Evolutionary conservation across 2,329 filamentous ascomycete genomes (phyloP).

Genomic region (Pseudonectria buxi): DNA sequence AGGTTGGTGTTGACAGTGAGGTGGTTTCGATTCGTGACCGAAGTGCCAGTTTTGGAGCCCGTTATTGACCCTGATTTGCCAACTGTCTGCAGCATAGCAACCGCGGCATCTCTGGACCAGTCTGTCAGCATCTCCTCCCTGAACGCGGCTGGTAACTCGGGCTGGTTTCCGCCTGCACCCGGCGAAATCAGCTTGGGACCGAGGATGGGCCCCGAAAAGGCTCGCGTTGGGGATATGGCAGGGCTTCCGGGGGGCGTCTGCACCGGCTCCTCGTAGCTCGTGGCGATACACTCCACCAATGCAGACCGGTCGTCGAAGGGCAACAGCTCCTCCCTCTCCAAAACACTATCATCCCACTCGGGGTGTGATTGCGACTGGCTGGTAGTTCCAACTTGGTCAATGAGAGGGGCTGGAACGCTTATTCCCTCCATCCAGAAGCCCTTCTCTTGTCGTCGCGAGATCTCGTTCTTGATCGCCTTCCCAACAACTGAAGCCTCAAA

Average conservation of each 20-base stretch:
- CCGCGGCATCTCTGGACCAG: constrained; percentile 71
- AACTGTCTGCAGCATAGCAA: constrained; percentile 60
- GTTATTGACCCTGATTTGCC: constrained; percentile 68
- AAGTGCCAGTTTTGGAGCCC: constrained; percentile 64
- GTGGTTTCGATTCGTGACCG: constrained; percentile 44
- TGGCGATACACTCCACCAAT: constrained; percentile 68
- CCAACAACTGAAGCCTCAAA: constrained; percentile 66
- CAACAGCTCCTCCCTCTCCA: constrained; percentile 58
- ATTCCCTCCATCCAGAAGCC: constrained; percentile 75
- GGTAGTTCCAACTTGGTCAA: constrained; percentile 55
- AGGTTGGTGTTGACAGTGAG: constrained; percentile 46
- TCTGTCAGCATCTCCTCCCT: constrained; percentile 70
- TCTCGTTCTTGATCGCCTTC: constrained; percentile 66
- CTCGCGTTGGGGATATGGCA: constrained; percentile 60
- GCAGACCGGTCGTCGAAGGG: constrained; percentile 69
- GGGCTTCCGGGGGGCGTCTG: constrained; percentile 64
- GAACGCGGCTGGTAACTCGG: constrained; percentile 59
- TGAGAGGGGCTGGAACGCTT: constrained; percentile 57
- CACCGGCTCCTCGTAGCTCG: constrained; percentile 58
- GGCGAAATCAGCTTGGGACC: constrained; percentile 38
- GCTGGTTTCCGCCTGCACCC: constrained; percentile 32
- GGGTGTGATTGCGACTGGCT: constrained; percentile 38
- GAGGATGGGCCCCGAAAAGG: constrained; percentile 55
- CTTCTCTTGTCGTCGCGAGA: constrained; percentile 64
- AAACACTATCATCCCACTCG: constrained; percentile 42